phyloP scores from a whole-genome alignment of 73 alveolate species.

The Uronychia setigera region DNA sequence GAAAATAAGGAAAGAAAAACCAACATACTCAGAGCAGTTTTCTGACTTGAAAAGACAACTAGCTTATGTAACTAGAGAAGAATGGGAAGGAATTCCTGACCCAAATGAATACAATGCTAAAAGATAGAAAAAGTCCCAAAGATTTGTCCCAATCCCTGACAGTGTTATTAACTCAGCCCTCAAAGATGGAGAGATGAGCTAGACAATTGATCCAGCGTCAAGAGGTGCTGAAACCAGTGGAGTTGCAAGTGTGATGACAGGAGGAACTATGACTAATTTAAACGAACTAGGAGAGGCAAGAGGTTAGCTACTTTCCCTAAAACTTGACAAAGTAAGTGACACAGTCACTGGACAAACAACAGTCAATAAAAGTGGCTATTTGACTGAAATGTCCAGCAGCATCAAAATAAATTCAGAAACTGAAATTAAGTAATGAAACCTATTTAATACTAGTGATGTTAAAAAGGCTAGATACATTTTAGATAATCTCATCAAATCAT shows the following conservation, averaged over 20 bases:
- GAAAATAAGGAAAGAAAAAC: slow-evolving; percentile 26
- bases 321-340: slow-evolving; percentile 52
- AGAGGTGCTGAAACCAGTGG: background rate
- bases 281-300: slow-evolving; percentile 66
- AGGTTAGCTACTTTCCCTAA: slow-evolving; percentile 56
- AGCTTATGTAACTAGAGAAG: slow-evolving; percentile 62
- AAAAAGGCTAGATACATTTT: slow-evolving; percentile 87
- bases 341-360: slow-evolving; percentile 44
- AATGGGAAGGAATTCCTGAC: slow-evolving; percentile 84
- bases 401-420: slow-evolving; percentile 27
- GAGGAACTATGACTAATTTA: slow-evolving; percentile 24
- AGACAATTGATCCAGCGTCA: slow-evolving; percentile 51
- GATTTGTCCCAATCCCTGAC: slow-evolving; percentile 84
- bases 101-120: slow-evolving; percentile 49
- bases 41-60: slow-evolving; percentile 79
- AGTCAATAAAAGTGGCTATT: slow-evolving; percentile 73
- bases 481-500: slow-evolving; percentile 75
- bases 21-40: slow-evolving; percentile 56
- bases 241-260: slow-evolving; percentile 16
- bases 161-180: slow-evolving; percentile 58
- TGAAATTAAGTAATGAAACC: too few species aligned
- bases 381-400: slow-evolving; percentile 61
- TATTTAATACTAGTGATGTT: too few species aligned
- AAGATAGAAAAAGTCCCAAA: slow-evolving; percentile 55
- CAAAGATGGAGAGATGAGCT: slow-evolving; percentile 36